Percentiles rank a stretch among this genome's conserved stretches.
phyloP scores from a whole-genome alignment of 257 asterid species.

The Lavandula angustifolia region DNA sequence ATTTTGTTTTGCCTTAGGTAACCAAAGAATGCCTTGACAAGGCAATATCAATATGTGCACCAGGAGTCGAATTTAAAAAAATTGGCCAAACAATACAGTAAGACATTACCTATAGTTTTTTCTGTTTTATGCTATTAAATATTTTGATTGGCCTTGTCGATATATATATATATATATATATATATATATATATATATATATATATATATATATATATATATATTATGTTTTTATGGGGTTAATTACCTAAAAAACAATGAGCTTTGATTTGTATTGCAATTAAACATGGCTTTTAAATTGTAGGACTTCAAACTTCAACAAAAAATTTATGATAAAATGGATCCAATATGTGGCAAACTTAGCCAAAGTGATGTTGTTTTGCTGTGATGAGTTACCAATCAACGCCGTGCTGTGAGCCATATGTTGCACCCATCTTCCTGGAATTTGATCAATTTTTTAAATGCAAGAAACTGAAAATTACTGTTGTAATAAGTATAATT shows the following conservation, averaged over 20 bases:
- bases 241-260: not conserved
- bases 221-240: no score
- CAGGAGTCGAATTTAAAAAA: constrained; percentile 76
- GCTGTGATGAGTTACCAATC: not conserved
- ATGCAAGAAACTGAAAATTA: not conserved
- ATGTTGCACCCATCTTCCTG: not conserved
- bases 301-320: not conserved
- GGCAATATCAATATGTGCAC: constrained; percentile 90
- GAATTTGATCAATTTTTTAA: not conserved
- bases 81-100: constrained; percentile 94
- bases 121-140: constrained; percentile 18
- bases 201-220: no score
- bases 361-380: not conserved
- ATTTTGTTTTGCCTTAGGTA: constrained; percentile 50
- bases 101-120: constrained; percentile 38
- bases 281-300: not conserved
- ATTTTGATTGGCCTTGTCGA: not conserved
- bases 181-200: no score
- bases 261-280: not conserved
- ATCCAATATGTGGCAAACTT: not conserved
- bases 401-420: not conserved
- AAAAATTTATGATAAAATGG: not conserved
- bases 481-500: not conserved
- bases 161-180: no score
- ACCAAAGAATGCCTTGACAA: constrained; percentile 82